Evolutionary conservation across 495 filamentous ascomycete genomes (phyloP).

Genomic region (Terfezia boudieri): DNA sequence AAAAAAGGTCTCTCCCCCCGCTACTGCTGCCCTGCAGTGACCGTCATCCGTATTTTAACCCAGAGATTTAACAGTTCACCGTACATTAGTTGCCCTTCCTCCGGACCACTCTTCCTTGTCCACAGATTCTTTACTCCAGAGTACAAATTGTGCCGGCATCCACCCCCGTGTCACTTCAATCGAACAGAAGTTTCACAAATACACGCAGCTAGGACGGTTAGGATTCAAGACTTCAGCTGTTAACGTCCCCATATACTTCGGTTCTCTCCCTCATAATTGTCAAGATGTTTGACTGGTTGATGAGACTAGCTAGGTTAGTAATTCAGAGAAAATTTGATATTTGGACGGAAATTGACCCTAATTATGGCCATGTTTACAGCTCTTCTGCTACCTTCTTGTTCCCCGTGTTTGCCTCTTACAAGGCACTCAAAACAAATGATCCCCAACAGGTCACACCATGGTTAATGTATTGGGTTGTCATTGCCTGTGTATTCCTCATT

Average conservation of each 20-base stretch:
- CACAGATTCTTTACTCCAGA: no score
- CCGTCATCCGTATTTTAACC: no score
- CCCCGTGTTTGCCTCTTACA: constrained; percentile 93
- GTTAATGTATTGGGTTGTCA: constrained; percentile 97
- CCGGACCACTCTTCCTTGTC: no score
- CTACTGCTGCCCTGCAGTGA: no score
- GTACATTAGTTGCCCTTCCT: no score
- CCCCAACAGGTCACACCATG: constrained; percentile 87
- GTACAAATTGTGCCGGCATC: no score
- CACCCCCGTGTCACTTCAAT: not conserved
- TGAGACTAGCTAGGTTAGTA: not conserved
- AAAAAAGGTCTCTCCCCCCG: no score
- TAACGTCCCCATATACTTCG: not conserved
- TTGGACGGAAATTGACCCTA: not conserved
- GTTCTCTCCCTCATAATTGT: not conserved
- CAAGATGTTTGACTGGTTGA: not conserved
- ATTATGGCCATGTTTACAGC: constrained; percentile 21
- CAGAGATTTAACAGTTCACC: no score
- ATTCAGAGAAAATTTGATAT: not conserved
- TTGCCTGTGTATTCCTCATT: constrained; percentile 56
- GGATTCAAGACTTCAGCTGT: no score
- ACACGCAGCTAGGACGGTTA: no score
- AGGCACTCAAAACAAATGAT: constrained; percentile 82
- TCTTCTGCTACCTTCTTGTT: constrained; percentile 82
- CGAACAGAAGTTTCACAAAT: no score